Conservation (phyloP, 2,329 filamentous ascomycete species). For the Ascochyta lentis region DNA sequence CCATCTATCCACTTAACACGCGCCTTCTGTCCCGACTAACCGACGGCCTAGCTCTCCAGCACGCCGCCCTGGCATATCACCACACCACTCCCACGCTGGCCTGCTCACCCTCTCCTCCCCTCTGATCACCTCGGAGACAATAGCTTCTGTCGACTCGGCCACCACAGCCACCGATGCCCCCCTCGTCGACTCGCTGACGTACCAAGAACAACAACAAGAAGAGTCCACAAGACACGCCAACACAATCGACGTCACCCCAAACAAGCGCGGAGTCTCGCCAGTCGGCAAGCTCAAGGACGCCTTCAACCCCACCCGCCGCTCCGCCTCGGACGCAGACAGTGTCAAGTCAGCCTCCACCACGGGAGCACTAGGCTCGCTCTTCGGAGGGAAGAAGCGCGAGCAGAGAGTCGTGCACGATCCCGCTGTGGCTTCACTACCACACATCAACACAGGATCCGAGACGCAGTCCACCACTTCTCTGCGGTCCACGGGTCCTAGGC, state of each 20-base stretch:
- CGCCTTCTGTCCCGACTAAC: slow-evolving; percentile 34
- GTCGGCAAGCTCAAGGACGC: slow-evolving; percentile 74
- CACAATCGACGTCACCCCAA: slow-evolving; percentile 40
- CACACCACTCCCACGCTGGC: slow-evolving; percentile 57
- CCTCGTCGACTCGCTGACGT: slow-evolving; percentile 41
- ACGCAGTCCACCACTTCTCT: slow-evolving; percentile 40
- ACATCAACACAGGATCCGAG: slow-evolving; percentile 40
- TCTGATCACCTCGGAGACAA: slow-evolving; percentile 50
- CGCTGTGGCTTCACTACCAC: slow-evolving; percentile 38
- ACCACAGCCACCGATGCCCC: slow-evolving; percentile 36
- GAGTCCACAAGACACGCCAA: slow-evolving; percentile 37
- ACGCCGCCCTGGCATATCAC: slow-evolving; percentile 51
- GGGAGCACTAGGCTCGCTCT: slow-evolving; percentile 51
- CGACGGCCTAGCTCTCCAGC: slow-evolving; percentile 35
- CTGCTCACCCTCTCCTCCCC: slow-evolving; percentile 59
- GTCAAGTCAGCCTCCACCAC: slow-evolving; percentile 49
- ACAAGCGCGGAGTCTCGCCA: slow-evolving; percentile 71
- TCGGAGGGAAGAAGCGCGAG: slow-evolving; percentile 48
- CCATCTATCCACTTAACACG: slow-evolving; percentile 19
- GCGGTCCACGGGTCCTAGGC: slow-evolving; percentile 33
- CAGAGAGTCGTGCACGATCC: slow-evolving; percentile 40
- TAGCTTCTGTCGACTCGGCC: slow-evolving; percentile 45
- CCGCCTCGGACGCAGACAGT: slow-evolving; percentile 45
- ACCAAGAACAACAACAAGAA: slow-evolving; percentile 24
- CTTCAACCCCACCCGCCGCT: slow-evolving; percentile 58